Conservation (phyloP, 192 early-diverging fungal species). For the Backusella westeae region DNA sequence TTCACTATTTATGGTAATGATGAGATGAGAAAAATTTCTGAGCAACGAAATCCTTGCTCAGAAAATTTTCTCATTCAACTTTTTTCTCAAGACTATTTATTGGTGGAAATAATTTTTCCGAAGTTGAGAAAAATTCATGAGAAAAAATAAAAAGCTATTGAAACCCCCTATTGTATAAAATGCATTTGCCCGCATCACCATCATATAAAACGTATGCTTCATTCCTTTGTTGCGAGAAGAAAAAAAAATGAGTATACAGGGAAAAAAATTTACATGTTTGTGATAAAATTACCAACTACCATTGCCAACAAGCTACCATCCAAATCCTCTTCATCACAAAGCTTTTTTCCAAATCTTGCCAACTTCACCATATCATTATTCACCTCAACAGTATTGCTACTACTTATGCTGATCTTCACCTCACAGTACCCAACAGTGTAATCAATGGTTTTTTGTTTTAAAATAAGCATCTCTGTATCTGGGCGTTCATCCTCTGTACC, state of each 20-base stretch:
- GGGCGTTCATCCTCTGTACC: slow-evolving; percentile 5
- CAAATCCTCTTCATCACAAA: not conserved
- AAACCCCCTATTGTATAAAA: not conserved
- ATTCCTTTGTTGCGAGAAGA: not conserved
- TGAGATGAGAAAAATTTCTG: no score
- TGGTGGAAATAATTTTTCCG: no score
- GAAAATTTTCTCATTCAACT: no score
- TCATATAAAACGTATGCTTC: not conserved
- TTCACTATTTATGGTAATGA: no score
- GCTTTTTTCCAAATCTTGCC: not conserved
- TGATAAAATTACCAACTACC: slow-evolving; percentile 3
- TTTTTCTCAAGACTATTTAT: no score
- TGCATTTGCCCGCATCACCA: not conserved
- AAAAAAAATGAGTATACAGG: not conserved
- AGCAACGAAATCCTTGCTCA: no score
- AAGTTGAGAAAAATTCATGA: no score
- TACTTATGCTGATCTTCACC: not conserved
- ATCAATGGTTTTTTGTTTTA: not conserved
- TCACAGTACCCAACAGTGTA: not conserved
- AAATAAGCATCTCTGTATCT: not conserved
- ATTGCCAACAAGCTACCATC: not conserved
- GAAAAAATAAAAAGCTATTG: no score
- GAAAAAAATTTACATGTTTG: not conserved
- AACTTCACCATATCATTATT: not conserved
- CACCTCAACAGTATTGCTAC: not conserved